Conservation (phyloP, 164 flowering plant species). For the Vitis cinerea region DNA sequence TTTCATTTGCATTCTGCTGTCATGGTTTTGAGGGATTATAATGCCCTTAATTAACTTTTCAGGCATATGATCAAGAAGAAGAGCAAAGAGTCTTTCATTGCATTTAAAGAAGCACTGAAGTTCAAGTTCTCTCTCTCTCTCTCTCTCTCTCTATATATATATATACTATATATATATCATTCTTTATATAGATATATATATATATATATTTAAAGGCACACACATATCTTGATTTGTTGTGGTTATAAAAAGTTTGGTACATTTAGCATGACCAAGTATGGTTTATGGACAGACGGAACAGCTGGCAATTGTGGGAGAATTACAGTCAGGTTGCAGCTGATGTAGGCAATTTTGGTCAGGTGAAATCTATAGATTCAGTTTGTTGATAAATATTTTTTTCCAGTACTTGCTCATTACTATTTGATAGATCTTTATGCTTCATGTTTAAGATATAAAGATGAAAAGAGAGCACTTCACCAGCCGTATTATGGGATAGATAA, state of each 20-base stretch:
- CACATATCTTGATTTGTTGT: too few species aligned
- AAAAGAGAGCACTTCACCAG: too few species aligned
- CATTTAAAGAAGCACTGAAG: conserved; percentile 89
- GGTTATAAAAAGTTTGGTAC: neutral
- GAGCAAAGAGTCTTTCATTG: conserved; percentile 78
- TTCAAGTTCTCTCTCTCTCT: conserved; percentile 52
- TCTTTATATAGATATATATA: neutral
- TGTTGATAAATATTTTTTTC: neutral
- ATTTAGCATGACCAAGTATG: conserved; percentile 1
- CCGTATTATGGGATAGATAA: too few species aligned
- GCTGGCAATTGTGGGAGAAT: conserved; percentile 98
- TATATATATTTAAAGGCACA: too few species aligned
- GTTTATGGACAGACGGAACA: conserved; percentile 56
- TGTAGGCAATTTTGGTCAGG: conserved; percentile 70
- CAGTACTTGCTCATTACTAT: neutral
- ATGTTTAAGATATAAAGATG: too few species aligned
- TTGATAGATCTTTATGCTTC: too few species aligned
- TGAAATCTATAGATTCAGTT: conserved; percentile 13
- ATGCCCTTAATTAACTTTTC: conserved; percentile 17
- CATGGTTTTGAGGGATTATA: neutral
- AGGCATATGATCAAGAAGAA: conserved; percentile 82
- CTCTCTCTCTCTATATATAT: neutral
- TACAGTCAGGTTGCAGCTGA: conserved; percentile 77
- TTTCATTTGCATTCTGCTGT: neutral
- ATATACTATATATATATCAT: too few species aligned